Evolutionary conservation across 2,329 filamentous ascomycete genomes (phyloP), one percentile per base, ranked within the genome.

Genomic region (Aspergillus ruber): DNA sequence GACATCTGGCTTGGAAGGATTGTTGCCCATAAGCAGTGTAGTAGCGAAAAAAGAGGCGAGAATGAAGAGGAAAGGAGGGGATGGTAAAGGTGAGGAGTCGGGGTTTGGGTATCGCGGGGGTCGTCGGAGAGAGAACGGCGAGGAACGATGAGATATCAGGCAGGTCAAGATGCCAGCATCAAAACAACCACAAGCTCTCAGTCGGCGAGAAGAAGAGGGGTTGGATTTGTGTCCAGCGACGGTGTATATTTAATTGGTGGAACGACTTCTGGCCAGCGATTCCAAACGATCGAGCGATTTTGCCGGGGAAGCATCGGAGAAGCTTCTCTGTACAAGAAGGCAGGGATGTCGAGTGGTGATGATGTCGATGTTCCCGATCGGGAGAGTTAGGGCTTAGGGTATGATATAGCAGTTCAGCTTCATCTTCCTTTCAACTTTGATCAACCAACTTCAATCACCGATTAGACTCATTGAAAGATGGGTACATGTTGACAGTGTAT

Each of bases 21-120:
- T 71, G 61, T 75, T 74, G 56, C 74, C 74, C 73, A 76, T 75
- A 53, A 60, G 61, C 56, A 56, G 60, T 52, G 40, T 39, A 45
- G 48, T 50, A 46, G 48, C 42, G 47, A 42, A 27, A 18, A 41
- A 27, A 12, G 25, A 12, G 25, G 25, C 25, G 25, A 12, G 18
- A 41, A 43, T 25, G 23, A 42, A 27, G 8, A 43, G 29, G 40
- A 39, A 43, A 46, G 36, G 42, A 49, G 27, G 32, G 21, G 10
- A 10, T 4, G 25, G 25, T 12, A 29, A 29, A 49, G 47, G 43
- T 41, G 43, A 47, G 40, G 27, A 49, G 41, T 41, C n/a, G 44
- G 49, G 15, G 36, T 39, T 39, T 10, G 17, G 36, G 10, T 18
- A 36, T 36, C 17, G n/a, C n/a, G 15, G 36, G 15, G 36, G 36